Evolutionary conservation across 148 eudicot species (phyloP).

Genomic region (Nepenthes gracilis): DNA sequence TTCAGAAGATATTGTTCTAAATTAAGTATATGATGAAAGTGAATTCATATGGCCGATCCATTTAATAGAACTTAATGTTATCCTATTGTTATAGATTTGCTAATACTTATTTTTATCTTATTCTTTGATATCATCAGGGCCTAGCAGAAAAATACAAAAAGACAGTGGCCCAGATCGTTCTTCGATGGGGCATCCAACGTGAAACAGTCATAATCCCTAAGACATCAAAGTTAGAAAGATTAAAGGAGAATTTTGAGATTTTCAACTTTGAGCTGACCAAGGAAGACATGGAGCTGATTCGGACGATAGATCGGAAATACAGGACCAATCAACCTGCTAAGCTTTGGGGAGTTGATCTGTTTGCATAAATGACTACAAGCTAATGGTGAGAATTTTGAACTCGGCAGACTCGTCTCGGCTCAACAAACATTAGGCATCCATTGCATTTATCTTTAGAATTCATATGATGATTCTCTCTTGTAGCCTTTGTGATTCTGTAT

Average conservation of each 20-base stretch:
- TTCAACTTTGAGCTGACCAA: slow-evolving; percentile 62
- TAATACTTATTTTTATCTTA: background rate
- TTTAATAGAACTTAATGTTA: background rate
- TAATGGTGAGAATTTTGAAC: too few relatives aligned
- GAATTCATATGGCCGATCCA: too few relatives aligned
- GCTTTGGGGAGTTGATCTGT: slow-evolving; percentile 83
- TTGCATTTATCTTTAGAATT: too few relatives aligned
- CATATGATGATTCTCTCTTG: too few relatives aligned
- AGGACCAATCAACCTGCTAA: slow-evolving; percentile 78
- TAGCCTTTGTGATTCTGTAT: too few relatives aligned
- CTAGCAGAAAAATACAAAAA: slow-evolving; percentile 68
- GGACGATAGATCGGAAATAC: slow-evolving; percentile 52
- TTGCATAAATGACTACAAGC: slow-evolving; percentile 17
- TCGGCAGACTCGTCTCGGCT: too few relatives aligned
- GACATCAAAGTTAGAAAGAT: slow-evolving; percentile 64
- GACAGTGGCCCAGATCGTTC: slow-evolving; percentile 71
- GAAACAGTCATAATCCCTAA: slow-evolving; percentile 74
- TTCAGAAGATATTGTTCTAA: too few relatives aligned
- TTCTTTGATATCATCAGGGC: slow-evolving; percentile 21
- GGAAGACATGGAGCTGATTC: slow-evolving; percentile 76
- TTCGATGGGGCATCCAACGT: slow-evolving; percentile 84
- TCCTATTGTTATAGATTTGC: background rate
- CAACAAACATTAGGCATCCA: too few relatives aligned
- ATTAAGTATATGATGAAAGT: too few relatives aligned
- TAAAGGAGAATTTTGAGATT: slow-evolving; percentile 58